Evolutionary conservation across 2,329 filamentous ascomycete genomes (phyloP).

Genomic region (Sporothrix phasma): DNA sequence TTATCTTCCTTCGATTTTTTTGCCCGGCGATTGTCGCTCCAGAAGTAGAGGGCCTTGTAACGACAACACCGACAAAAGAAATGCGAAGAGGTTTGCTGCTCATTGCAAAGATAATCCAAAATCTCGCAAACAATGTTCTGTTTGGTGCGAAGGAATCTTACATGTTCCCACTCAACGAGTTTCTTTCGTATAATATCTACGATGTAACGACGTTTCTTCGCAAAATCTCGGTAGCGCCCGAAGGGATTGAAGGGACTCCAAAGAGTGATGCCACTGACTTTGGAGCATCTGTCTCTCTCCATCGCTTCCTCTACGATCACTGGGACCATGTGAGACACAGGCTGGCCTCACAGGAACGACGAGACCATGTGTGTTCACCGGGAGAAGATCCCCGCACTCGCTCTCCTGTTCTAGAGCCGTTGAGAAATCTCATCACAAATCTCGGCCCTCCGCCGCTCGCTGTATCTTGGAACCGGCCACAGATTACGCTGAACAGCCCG

Average conservation of each 20-base stretch:
- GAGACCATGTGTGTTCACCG: conserved; percentile 45
- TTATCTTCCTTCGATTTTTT: conserved; percentile 63
- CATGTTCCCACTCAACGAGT: conserved; percentile 62
- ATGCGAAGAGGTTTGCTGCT: conserved; percentile 58
- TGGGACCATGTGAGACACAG: conserved; percentile 61
- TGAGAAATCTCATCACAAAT: conserved; percentile 53
- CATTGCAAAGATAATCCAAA: conserved; percentile 63
- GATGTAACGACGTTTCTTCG: conserved; percentile 55
- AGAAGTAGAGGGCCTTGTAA: conserved; percentile 56
- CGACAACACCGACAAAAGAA: conserved; percentile 52
- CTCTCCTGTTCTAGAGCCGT: conserved; percentile 48
- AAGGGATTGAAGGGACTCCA: conserved; percentile 32
- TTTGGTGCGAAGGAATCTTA: conserved; percentile 64
- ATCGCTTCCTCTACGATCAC: conserved; percentile 60
- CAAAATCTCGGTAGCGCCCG: conserved; percentile 53
- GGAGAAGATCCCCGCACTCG: conserved; percentile 42
- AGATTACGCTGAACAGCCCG: conserved; percentile 53
- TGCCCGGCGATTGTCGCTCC: conserved; percentile 63
- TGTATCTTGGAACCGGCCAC: conserved; percentile 59
- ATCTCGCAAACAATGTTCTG: conserved; percentile 60
- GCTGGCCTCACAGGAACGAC: conserved; percentile 48
- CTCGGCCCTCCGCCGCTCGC: conserved; percentile 58
- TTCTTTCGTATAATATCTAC: conserved; percentile 58
- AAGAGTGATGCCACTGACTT: conserved; percentile 53
- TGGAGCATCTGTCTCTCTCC: conserved; percentile 58